Conservation (phyloP, 2,329 filamentous ascomycete species). For the Fusarium sp. region DNA sequence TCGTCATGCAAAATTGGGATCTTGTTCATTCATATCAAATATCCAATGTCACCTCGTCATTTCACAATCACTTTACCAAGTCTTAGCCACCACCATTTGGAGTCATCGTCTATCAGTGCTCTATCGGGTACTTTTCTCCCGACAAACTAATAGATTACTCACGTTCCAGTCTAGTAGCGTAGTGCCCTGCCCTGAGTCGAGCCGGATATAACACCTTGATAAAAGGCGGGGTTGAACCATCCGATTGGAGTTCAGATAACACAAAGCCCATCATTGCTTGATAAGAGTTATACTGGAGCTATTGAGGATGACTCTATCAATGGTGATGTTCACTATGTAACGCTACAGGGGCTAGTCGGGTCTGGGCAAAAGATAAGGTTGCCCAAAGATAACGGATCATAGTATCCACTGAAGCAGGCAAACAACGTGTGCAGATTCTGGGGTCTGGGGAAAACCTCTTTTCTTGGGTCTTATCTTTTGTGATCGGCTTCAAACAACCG, state of each 20-base stretch:
- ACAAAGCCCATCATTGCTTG: background rate
- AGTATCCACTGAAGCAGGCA: background rate
- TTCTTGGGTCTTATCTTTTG: background rate
- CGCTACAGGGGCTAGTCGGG: background rate
- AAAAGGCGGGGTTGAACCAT: background rate
- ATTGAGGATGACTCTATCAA: background rate
- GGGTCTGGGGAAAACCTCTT: background rate
- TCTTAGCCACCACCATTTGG: too few species aligned
- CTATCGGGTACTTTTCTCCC: slow-evolving; percentile 6
- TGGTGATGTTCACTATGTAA: background rate
- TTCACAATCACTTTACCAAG: background rate
- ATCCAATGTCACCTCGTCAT: background rate
- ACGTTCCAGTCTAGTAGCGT: background rate
- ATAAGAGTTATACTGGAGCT: background rate
- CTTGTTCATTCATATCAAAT: background rate
- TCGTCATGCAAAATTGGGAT: background rate
- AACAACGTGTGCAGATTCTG: background rate
- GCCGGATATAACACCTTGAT: background rate
- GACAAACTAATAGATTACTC: background rate
- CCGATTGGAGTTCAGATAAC: background rate
- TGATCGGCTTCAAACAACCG: background rate
- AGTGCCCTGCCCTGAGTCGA: background rate
- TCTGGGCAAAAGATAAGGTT: background rate
- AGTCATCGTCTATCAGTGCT: background rate
- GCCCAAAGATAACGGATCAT: background rate